Conservation (phyloP, 495 filamentous ascomycete species). For the Aspergillus ellipticus region DNA sequence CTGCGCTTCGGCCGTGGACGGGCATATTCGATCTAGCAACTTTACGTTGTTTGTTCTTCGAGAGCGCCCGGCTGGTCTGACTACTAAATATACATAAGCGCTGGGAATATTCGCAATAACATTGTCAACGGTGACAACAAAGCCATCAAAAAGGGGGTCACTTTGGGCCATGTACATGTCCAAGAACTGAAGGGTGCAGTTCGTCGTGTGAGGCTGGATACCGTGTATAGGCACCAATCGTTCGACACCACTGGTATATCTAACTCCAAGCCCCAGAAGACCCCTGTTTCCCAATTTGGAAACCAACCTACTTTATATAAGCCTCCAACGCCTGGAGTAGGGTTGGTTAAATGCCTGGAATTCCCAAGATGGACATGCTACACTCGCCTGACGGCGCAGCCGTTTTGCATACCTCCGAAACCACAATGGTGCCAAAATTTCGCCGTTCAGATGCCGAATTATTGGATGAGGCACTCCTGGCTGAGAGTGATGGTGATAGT, state of each 20-base stretch:
- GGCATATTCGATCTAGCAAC: no score
- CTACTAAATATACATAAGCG: background rate
- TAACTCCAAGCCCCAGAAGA: background rate
- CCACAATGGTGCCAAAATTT: background rate
- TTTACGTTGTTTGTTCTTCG: background rate
- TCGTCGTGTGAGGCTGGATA: background rate
- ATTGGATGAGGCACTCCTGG: background rate
- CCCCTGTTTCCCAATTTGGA: background rate
- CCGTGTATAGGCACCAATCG: background rate
- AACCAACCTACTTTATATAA: background rate
- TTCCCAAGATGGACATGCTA: slow-evolving; percentile 3
- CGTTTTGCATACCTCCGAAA: background rate
- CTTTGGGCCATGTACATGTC: background rate
- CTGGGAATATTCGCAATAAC: background rate
- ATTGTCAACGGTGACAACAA: slow-evolving; percentile 2
- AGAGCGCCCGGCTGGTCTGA: background rate
- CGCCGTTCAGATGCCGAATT: background rate
- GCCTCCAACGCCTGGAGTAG: background rate
- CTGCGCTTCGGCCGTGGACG: background rate
- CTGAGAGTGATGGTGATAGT: background rate
- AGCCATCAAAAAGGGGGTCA: background rate
- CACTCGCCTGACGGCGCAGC: background rate
- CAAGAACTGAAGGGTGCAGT: background rate
- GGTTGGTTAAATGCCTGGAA: background rate
- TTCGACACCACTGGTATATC: background rate